Evolutionary conservation across 805 yeast species (phyloP), one percentile per base, ranked within the genome.

Genomic region (Candida xyloterini): DNA sequence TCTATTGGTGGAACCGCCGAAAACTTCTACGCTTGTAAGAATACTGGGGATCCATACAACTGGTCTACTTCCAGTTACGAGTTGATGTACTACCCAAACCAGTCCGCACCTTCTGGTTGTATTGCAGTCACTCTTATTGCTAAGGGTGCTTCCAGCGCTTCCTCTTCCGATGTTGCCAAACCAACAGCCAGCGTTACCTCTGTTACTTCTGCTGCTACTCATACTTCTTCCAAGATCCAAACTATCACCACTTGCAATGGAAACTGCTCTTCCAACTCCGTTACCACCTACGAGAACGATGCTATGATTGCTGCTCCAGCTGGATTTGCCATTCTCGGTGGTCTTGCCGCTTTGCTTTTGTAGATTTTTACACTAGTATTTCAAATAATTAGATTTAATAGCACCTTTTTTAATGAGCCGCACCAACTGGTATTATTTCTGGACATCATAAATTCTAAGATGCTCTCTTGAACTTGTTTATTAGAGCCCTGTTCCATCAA

Each of bases 391-490:
- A 27, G 31, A 28, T 33, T 11, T 15, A 23, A 15, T 16, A 76
- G 49, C 4, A 82, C 57, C 54, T 79, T 79, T 35, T 80, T 71
- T 38, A 84, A 64, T 3, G 90, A 83, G 18, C 77, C 68, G 45
- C 84, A 77, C 95, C 95, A 84, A 16, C 62, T 59, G 9, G 76
- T 74, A 1, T 84, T 79, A 30, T 69, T 71, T 49, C 79, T 76
- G 2, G 62, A 51, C 62, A 81, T 64, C 76, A 81, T 78, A 66
- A 77, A 81, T 22, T 71, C 63, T 22, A 66, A 70, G 36, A 66
- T 66, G 42, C 52, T 59, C 40, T 67, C 68, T 39, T 65, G 40
- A n/a, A 13, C 3, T 16, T 25, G 24, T n/a, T 35, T 23, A 7
- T 32, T 41, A 11, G 32, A 54, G 18, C 61, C 55, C 7, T 51